Evolutionary conservation across 208 protist genomes (phyloP), one percentile per base, ranked within the genome.

Genomic region (Acanthamoeba rhysodes): DNA sequence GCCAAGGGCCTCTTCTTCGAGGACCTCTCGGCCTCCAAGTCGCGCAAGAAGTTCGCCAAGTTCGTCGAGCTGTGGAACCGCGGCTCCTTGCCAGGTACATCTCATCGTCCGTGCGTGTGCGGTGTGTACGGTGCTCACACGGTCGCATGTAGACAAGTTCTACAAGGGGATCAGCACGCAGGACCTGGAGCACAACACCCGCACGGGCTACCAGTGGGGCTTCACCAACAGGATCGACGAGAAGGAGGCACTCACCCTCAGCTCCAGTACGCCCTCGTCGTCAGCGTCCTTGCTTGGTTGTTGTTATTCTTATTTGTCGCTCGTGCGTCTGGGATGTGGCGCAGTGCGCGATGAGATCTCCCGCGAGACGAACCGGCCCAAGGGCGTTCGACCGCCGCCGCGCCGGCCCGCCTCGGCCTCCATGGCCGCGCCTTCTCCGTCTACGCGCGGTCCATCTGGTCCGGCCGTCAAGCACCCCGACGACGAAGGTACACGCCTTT

Each of bases 1-100:
- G 50, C 80, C 80, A 88, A 88, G 80, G 53, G 53, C 80, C 7
- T 66, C 27, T 53, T 88, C 41, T 88, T 88, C 53, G 80, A 88
- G 16, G 80, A 88, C 29, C 80, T 88, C 9, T 66, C 50, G 29
- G 22, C 80, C 14, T 20, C 27, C 50, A 88, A 88, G 80, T 55
- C 80, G 48, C 37, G 53, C 29, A 88, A 88, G 53, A 66, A 88
- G 50, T 88, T 88, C 41, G 80, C 41, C 27, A 53, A 88, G 80
- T 88, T 88, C 45, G 80, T 88, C 16, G 53, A 55, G n/a, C 50
- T 88, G 48, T 88, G 80, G 80, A 88, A 88, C 50, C 22, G 53
- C 7, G 80, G 80, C 18, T 18, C 41, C 2, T 41, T 88, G 22
- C 80, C 80, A 3, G 76, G 76, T 85, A 32, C 53, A 59, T 12